A percentile compares a stretch with the other conserved stretches of the same genome.
Evolutionary conservation across 176 grass and related monocot genomes (phyloP).

Genomic region (Avena eriantha): DNA sequence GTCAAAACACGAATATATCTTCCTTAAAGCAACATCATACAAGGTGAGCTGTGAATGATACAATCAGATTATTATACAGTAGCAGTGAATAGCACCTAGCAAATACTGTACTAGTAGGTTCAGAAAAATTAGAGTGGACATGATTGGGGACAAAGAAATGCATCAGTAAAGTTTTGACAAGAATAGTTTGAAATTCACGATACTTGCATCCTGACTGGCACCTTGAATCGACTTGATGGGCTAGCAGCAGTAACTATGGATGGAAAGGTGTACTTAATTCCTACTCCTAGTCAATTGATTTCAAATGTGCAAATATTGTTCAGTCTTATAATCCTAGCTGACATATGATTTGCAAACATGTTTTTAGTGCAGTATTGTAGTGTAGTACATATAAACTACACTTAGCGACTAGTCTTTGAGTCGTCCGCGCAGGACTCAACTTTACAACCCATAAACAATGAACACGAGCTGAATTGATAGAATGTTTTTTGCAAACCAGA

Average conservation of each 20-base stretch:
- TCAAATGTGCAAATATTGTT: not conserved
- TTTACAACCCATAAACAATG: not conserved
- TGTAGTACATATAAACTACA: not conserved
- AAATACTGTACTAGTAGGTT: too few species aligned
- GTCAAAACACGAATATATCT: not conserved
- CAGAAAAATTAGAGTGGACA: too few species aligned
- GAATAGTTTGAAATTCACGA: too few species aligned
- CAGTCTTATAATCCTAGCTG: not conserved
- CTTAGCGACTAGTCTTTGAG: not conserved
- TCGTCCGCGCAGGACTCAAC: not conserved
- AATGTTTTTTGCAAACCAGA: too few species aligned
- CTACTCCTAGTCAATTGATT: not conserved
- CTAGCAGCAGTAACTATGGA: not conserved
- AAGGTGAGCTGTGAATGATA: not conserved
- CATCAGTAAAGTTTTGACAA: too few species aligned
- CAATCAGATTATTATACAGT: too few species aligned
- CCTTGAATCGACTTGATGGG: not conserved
- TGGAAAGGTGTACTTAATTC: not conserved
- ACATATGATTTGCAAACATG: constrained; percentile 3
- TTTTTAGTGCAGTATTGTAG: not conserved
- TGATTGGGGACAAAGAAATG: too few species aligned
- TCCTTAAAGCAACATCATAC: not conserved
- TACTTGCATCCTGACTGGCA: not conserved
- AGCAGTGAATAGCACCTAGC: too few species aligned
- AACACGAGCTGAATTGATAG: too few species aligned